Percentiles rank a stretch among this genome's conserved stretches.
These are phyloP conservation scores for Parmales sp. DNA, from an alignment of 108 stramenopile genomes.

Conservation along the genomic window DNA sequence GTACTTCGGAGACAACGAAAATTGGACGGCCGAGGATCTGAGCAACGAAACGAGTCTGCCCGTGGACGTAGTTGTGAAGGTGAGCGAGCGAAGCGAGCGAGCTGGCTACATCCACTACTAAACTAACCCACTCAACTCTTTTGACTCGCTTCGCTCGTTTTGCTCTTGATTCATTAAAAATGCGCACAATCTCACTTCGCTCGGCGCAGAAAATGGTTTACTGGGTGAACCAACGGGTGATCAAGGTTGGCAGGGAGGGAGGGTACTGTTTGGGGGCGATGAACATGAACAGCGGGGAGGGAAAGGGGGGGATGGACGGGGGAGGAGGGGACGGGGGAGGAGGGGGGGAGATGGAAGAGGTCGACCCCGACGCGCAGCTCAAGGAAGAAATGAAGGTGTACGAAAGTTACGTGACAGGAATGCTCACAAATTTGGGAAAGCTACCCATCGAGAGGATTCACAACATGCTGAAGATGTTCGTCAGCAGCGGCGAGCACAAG, in stretches of 20 bases:
- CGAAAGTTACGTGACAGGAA: constrained; percentile 71
- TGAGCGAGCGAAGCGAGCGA: too few relatives aligned
- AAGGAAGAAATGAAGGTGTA: constrained; percentile 73
- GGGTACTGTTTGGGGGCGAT: too few relatives aligned
- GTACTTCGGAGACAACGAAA: constrained; percentile 69
- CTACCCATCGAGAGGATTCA: constrained; percentile 72
- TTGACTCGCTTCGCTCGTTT: too few relatives aligned
- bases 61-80: too few relatives aligned
- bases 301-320: not conserved
- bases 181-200: too few relatives aligned
- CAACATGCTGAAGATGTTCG: constrained; percentile 78
- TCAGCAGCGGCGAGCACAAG: constrained; percentile 60
- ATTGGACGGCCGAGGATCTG: constrained; percentile 61
- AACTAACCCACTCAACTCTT: too few relatives aligned
- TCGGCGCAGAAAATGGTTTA: constrained; percentile 68
- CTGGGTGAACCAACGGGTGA: constrained; percentile 75
- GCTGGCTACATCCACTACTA: too few relatives aligned
- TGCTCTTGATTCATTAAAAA: too few relatives aligned
- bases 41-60: constrained; percentile 56
- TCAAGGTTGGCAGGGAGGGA: constrained; percentile 25
- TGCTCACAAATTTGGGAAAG: constrained; percentile 71
- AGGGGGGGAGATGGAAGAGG: constrained; percentile 3
- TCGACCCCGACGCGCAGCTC: constrained; percentile 40
- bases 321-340: not conserved
- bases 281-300: not conserved